Evolutionary conservation across 2,329 filamentous ascomycete species (phyloP), one percentile per base, ranked within the genome.

Genomic region (Penicillium frequentans): DNA sequence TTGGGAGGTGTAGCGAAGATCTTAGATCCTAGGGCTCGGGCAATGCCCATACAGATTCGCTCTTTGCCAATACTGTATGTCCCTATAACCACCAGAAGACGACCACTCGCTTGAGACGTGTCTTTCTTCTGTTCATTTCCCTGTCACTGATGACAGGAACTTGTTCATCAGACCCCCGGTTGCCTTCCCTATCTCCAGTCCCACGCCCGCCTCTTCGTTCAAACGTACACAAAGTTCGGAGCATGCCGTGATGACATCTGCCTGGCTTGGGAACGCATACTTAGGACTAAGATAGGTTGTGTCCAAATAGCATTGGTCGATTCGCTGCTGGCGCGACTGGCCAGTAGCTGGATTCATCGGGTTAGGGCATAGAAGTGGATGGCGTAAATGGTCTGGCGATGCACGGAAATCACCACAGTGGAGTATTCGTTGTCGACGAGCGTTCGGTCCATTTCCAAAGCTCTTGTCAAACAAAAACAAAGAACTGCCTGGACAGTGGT

Each of bases 1-100:
- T 99, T 99, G 52, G 84, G 81, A 0, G 91, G 80, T 1, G 91
- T 86, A 0, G 93, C 93, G 69, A 89, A 99, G 60, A 99, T 98
- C 70, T 96, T 96, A 64, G 88, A 90, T 39, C 86, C 81, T 2
- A 99, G 81, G 0, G 93, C 93, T 66, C 88, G 86, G 4, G 95
- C 95, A 62, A 99, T 96, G 44, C 91, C 93, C 31, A 96, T 82
- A 71, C 93, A 98, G 63, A 99, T 93, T 42, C 93, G 89, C 74
- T 99, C 95, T 76, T 99, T 99, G 69, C 95, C 95, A 68, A 99
- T 99, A 66, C 90, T 96, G 76, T 99, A 99, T 0, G 95, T 99
- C 45, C 95, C 95, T 59, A 96, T 96, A 7, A 99, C 86, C 5
- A 99, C 90, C 0, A 99, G 83, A 2, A 99, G 82, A 5, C 91